A percentile compares a stretch with the other conserved stretches of the same genome.
These are phyloP conservation scores for Psilocybe azurescens DNA, from an alignment of 768 basidiomycete species.

Conservation along the genomic window DNA sequence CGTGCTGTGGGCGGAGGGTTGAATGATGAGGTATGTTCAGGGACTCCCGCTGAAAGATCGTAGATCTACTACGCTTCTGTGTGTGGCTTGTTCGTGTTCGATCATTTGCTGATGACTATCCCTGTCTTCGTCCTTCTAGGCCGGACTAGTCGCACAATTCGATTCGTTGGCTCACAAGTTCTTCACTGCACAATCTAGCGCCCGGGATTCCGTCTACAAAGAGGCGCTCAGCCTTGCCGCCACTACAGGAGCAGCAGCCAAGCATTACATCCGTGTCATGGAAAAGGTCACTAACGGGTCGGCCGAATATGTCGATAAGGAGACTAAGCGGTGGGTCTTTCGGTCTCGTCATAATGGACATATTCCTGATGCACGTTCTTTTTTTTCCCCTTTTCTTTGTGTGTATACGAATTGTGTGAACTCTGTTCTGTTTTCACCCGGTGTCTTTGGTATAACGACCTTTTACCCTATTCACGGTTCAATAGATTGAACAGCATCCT, in stretches of 20 bases:
- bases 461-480: background rate
- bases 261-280: slow-evolving; percentile 91
- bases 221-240: slow-evolving; percentile 64
- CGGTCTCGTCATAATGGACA: background rate
- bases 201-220: slow-evolving; percentile 64
- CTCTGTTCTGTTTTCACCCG: slow-evolving; percentile 7
- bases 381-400: slow-evolving; percentile 1
- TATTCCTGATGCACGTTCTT: slow-evolving; percentile 2
- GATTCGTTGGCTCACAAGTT: slow-evolving; percentile 82
- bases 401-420: slow-evolving; percentile 9
- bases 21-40: slow-evolving; percentile 58
- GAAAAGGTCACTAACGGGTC: slow-evolving; percentile 78
- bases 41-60: no score
- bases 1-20: slow-evolving; percentile 86
- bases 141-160: slow-evolving; percentile 79
- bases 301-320: slow-evolving; percentile 84
- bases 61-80: background rate
- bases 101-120: background rate
- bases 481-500: slow-evolving; percentile 77
- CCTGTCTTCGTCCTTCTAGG: slow-evolving; percentile 46
- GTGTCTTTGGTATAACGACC: background rate
- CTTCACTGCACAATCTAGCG: slow-evolving; percentile 60
- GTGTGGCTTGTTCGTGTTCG: slow-evolving; percentile 5
- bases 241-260: slow-evolving; percentile 55
- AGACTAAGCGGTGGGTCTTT: slow-evolving; percentile 70